Conservation (phyloP, 2,329 filamentous ascomycete genomes). For the Zelopaecilomyces penicillatus region DNA sequence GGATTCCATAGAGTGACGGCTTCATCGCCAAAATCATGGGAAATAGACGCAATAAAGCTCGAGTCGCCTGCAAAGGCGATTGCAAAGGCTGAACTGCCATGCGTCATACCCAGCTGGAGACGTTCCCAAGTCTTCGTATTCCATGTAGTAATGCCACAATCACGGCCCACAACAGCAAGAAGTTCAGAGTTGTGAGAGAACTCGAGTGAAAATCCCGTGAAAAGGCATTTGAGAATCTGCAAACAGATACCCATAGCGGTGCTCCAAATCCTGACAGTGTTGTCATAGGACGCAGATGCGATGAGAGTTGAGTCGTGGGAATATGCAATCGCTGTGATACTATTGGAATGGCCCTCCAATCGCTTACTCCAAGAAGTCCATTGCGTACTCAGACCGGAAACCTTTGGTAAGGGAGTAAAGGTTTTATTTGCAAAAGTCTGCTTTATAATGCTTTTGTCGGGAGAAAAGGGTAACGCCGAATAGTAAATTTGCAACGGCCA, state of each 20-base stretch:
- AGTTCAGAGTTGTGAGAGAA: too few relatives aligned
- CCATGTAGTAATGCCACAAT: neutral
- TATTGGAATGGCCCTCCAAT: conserved; percentile 4
- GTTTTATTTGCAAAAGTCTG: neutral
- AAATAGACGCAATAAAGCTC: neutral
- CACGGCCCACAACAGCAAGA: neutral
- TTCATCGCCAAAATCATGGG: neutral
- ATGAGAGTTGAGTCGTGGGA: conserved; percentile 3
- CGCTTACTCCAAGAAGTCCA: neutral
- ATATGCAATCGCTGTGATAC: neutral
- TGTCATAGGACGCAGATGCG: neutral
- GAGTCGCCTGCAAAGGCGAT: neutral
- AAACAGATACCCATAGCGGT: neutral
- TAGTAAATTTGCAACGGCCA: conserved; percentile 8
- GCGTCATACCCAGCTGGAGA: neutral
- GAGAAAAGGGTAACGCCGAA: conserved; percentile 6
- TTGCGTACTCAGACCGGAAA: too few relatives aligned
- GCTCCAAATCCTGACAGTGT: neutral
- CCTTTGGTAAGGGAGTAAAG: neutral
- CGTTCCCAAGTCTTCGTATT: neutral
- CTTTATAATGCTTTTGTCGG: conserved; percentile 5
- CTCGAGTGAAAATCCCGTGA: too few relatives aligned
- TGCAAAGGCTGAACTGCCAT: neutral
- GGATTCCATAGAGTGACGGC: neutral
- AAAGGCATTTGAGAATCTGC: neutral